Base-by-base conservation (phyloP, 495 filamentous ascomycete genomes). In the Staphylotrichum longicolle region DNA sequence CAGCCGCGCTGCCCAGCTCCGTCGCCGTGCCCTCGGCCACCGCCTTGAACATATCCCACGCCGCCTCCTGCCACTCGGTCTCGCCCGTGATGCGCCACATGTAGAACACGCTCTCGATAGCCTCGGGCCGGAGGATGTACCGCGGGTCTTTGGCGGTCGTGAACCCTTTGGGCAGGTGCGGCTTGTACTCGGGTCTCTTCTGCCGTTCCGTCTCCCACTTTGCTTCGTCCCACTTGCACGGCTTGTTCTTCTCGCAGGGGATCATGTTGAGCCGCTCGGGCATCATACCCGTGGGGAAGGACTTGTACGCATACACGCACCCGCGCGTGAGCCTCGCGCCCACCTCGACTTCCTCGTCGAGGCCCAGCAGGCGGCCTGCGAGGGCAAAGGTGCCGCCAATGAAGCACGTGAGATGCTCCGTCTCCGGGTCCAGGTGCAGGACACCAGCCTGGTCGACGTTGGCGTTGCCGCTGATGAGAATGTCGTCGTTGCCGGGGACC, bases 351-450 rank as follows among this genome's bases (percentile, higher is more conserved):
- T 97, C 88, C 5, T 82, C 80, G 1, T 85, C 76, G 30, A 85
- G 78, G 15, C 82, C 76, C 63, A 95, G 91, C 3, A 92, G 77
- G 65, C 85, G 89, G 34, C 90, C 88, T 42, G 90, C 94, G 41
- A 98, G 76, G 11, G 86, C 93, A 51, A 95, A 85, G 91, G 96
- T 97, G 33, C 91, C 93, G 11, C 94, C 93, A 0, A 84, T 85
- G 68, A 96, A 98, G 72, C 94, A 97, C 41, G 72, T 70, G 14
- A 82, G 72, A 68, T 84, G 80, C 57, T 82, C 77, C 40, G 70
- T 68, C 41, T 80, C 74, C 1, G 75, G 63, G 33, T 70, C 67
- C 5, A 77, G 60, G 32, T 69, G 33, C 10, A n/a, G n/a, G 14
- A 1, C n/a, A 34, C 33, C 55, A n/a, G 68, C 57, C 34, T 50